Percentiles rank a stretch among this genome's conserved stretches.
phyloP scores from a whole-genome alignment of 345 rosid genomes.

The Acer saccharum region DNA sequence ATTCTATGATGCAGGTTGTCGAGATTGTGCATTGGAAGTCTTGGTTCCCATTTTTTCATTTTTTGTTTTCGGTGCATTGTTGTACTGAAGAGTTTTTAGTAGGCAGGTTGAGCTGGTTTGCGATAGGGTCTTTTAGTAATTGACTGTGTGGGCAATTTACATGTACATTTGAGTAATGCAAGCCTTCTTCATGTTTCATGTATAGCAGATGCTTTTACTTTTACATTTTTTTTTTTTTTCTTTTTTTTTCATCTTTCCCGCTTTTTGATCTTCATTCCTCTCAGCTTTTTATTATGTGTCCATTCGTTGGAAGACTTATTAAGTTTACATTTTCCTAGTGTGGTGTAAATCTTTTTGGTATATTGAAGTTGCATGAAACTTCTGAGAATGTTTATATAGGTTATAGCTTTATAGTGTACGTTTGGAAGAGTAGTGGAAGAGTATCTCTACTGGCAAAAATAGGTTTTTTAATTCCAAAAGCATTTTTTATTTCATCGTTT shows the following conservation, averaged over 20 bases:
- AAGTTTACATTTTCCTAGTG: neutral
- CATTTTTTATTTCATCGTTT: no score
- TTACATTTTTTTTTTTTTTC: neutral
- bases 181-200: conserved; percentile 39
- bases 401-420: neutral
- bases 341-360: neutral
- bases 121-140: conserved; percentile 30
- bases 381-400: neutral
- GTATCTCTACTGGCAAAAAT: no score
- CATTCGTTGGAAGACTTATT: neutral
- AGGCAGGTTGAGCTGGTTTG: conserved; percentile 23
- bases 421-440: no score
- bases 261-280: neutral
- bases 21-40: conserved; percentile 40
- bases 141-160: conserved; percentile 27
- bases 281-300: conserved; percentile 6
- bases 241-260: neutral
- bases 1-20: conserved; percentile 57
- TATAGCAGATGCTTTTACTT: conserved; percentile 33
- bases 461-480: no score
- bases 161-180: conserved; percentile 40
- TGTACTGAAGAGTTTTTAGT: conserved; percentile 42
- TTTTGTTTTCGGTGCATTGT: conserved; percentile 50
- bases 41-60: conserved; percentile 64
- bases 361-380: neutral